Conservation (phyloP, 2,329 filamentous ascomycete genomes). For the Aspergillus spinulosporus region DNA sequence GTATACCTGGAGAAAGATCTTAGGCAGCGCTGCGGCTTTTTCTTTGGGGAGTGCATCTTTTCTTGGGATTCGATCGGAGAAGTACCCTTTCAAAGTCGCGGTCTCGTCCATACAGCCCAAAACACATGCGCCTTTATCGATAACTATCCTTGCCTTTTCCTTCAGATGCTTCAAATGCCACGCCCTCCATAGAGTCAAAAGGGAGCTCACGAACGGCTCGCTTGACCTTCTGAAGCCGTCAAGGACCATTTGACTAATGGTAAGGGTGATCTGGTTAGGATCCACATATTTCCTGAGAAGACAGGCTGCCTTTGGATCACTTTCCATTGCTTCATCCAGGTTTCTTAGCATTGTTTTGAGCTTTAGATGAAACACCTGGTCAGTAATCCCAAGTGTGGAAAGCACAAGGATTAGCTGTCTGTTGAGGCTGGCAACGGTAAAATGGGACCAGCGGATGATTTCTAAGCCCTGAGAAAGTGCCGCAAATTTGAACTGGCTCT, state of each 20-base stretch:
- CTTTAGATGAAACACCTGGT: conserved; percentile 66
- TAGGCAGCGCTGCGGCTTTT: conserved; percentile 62
- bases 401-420: conserved; percentile 88
- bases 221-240: conserved; percentile 72
- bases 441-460: conserved; percentile 77
- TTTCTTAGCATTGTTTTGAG: conserved; percentile 66
- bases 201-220: conserved; percentile 80
- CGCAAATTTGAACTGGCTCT: conserved; percentile 85
- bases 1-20: conserved; percentile 86
- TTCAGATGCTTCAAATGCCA: conserved; percentile 90
- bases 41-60: conserved; percentile 38
- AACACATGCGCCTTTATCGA: conserved; percentile 82
- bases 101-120: conserved; percentile 90
- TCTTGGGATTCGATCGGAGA: conserved; percentile 45
- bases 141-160: conserved; percentile 82
- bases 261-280: conserved; percentile 76
- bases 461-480: conserved; percentile 72
- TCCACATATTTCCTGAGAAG: conserved; percentile 77
- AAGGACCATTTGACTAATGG: conserved; percentile 71
- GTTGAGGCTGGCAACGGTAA: conserved; percentile 78
- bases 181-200: conserved; percentile 80
- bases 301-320: conserved; percentile 63
- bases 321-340: conserved; percentile 69
- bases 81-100: conserved; percentile 70
- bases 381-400: conserved; percentile 70